Evolutionary conservation across 352 stramenopile genomes (phyloP), one percentile per base, ranked within the genome.

Genomic region (Blastocystis sp.): DNA sequence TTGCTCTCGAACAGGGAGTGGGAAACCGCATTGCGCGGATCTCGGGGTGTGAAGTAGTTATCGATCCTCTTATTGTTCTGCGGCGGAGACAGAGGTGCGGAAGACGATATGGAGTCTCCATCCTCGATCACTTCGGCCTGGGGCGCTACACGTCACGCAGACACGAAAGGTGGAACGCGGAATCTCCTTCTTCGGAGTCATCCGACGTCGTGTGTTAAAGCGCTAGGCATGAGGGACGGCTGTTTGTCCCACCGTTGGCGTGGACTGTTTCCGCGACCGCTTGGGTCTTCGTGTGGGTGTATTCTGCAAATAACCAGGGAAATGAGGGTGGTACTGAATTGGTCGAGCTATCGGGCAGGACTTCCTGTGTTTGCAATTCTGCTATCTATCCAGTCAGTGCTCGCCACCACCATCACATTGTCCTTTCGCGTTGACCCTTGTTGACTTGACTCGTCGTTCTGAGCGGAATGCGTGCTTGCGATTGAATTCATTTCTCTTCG

Each of bases 11-110:
- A 81, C 48, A 81, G 70, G 11, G 28, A 38, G n/a, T 45, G 70
- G 2, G 70, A 62, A 21, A 81, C 19, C 2, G 61, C 38, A 3
- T 70, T 28, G 40, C 74, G 74, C 11, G 56, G 28, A 38, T 84
- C 74, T 52, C 66, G 67, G n/a, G 74, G 74, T 9, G 21, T 45
- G n/a, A 84, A 84, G 45, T 84, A 84, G 28, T 28, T 69, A 28
- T 84, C 74, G 10, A 84, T 84, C 23, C 56, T 53, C 34, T 84
- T 84, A 56, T 67, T 84, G 53, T 84, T 84, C 53, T 69, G 74
- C 34, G 74, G 74, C 7, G 74, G 74, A 41, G 45, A 67, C 28
- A 84, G 61, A 48, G 74, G 74, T n/a, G 52, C 21, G 21, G 74
- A 38, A 17, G 74, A 84, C 21, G 74, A 84, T 11, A 70, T n/a